Base-by-base conservation (phyloP, 257 asterid species). In the Solanum sitiens region DNA sequence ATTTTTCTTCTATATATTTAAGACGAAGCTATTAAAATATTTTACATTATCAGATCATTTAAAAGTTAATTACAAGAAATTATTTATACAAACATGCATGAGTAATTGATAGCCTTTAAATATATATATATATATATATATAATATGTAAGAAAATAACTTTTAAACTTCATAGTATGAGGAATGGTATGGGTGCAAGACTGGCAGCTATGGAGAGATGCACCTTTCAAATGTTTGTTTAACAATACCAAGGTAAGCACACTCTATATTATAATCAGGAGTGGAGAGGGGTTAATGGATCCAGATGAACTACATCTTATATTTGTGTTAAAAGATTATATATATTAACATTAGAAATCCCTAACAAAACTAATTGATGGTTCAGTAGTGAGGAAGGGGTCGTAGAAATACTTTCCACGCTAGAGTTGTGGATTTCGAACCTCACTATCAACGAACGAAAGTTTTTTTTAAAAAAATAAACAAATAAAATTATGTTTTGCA, bases 181-280 rank as follows among this genome's bases (percentile, higher is more conserved):
- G 75, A 79, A 47, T 86, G 27, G 72, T 30, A 88, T 84, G 87
- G 77, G 59, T 76, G 88, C 74, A 88, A 85, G 83, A 65, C 40
- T 37, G 86, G 90, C 86, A 76, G 74, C 83, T 37, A 50, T 15
- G 85, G 83, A 77, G 8, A 10, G 84, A 44, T 14, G 63, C n/a
- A 77, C n/a, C 59, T 77, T 32, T 61, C 53, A 59, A 83, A 83
- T 30, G 6, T 6, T 56, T 37, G 56, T 83, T 59, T 83, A 83
- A 56, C 14, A 56, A 50, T 56, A n/a, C 86, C 86, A 35, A 33
- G 86, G 86, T 21, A 83, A 53, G 11, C 30, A 10, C 68, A 72
- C 86, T 63, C 35, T 16, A 32, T 71, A 32, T 71, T 53, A 53
- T 18, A 53, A 18, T 56, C 0, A 16, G 0, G 1, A 50, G 59